Conservation (phyloP, 202 grass and related monocot genomes). For the Bolboschoenoplectus hybrid region DNA sequence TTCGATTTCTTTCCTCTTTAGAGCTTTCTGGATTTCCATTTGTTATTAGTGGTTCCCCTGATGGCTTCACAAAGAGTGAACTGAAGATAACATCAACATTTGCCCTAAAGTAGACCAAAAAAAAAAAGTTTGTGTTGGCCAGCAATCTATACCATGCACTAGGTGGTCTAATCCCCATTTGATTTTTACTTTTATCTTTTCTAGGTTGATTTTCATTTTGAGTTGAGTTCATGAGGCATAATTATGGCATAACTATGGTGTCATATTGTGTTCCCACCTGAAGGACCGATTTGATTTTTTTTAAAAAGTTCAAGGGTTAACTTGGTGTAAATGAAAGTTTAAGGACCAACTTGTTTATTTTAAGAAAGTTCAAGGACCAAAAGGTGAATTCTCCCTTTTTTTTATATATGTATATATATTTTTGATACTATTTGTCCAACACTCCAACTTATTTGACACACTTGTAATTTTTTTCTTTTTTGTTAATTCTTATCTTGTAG, state of each 20-base stretch:
- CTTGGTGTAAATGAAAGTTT: too few species aligned
- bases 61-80: neutral
- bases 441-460: conserved; percentile 28
- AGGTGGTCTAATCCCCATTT: neutral
- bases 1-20: neutral
- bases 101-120: neutral
- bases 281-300: neutral
- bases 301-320: too few species aligned
- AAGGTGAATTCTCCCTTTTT: neutral
- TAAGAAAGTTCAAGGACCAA: too few species aligned
- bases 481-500: conserved; percentile 30
- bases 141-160: neutral
- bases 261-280: too few species aligned
- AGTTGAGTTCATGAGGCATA: neutral
- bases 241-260: neutral
- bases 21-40: neutral
- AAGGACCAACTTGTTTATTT: too few species aligned
- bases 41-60: neutral
- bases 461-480: conserved; percentile 21
- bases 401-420: neutral
- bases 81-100: neutral
- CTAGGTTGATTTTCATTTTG: too few species aligned
- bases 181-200: neutral
- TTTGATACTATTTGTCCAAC: conserved; percentile 30
- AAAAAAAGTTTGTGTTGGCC: neutral